A percentile compares a stretch with the other conserved stretches of the same genome.
These are phyloP conservation scores for Plasmodium billcollinsi DNA, from an alignment of 169 alveolate genomes.

Conservation along the genomic window DNA sequence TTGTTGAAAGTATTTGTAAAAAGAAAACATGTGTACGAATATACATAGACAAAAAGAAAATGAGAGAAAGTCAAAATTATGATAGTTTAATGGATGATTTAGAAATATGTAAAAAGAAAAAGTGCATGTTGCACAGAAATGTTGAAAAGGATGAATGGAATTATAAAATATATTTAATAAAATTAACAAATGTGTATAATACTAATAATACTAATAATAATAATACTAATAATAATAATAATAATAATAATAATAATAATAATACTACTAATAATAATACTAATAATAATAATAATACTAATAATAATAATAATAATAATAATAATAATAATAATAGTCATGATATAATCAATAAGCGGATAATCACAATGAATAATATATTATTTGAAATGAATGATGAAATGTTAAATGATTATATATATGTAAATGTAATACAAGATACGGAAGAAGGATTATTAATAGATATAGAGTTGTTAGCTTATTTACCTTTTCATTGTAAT, in stretches of 20 bases:
- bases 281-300: neutral
- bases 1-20: constrained; percentile 41
- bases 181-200: constrained; percentile 17
- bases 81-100: neutral
- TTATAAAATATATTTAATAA: constrained; percentile 59
- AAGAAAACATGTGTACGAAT: constrained; percentile 21
- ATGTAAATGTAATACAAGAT: constrained; percentile 39
- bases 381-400: constrained; percentile 44
- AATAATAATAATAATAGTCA: neutral
- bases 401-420: constrained; percentile 37
- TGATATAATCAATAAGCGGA: no score
- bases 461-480: constrained; percentile 37
- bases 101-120: constrained; percentile 5
- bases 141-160: constrained; percentile 27
- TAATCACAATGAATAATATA: constrained; percentile 16
- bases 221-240: neutral
- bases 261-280: neutral
- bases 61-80: constrained; percentile 17
- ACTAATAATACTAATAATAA: no score
- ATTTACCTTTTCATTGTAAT: constrained; percentile 66
- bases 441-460: constrained; percentile 11
- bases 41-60: constrained; percentile 44
- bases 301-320: neutral
- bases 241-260: neutral
- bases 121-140: constrained; percentile 32